Percentiles rank a stretch among this genome's conserved stretches.
Evolutionary conservation across 805 yeast genomes (phyloP).

Genomic region (Isabelozyma heimii): DNA sequence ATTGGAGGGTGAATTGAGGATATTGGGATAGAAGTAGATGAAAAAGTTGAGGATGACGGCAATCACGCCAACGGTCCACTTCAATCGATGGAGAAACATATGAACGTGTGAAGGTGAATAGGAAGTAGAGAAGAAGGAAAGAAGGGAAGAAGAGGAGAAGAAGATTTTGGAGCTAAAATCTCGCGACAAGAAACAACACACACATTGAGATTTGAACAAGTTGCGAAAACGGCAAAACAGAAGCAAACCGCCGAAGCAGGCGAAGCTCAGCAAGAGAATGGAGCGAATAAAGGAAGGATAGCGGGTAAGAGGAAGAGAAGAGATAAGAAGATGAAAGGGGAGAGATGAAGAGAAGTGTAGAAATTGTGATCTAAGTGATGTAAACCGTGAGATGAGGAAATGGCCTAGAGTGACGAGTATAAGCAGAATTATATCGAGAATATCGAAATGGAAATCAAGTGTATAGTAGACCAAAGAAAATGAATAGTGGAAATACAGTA

Average conservation of each 20-base stretch:
- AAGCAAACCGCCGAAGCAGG: background rate
- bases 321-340: background rate
- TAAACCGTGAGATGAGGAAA: background rate
- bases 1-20: conserved; percentile 37
- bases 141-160: background rate
- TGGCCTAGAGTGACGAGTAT: background rate
- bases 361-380: background rate
- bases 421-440: background rate
- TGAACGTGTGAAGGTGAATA: background rate
- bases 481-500: too few species aligned
- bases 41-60: conserved; percentile 57
- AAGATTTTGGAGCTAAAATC: background rate
- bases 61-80: conserved; percentile 27
- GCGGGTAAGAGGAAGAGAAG: background rate
- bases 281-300: background rate
- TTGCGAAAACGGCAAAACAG: background rate
- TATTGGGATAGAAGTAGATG: conserved; percentile 74
- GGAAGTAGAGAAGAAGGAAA: background rate
- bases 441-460: too few species aligned
- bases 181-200: background rate
- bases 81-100: conserved; percentile 3
- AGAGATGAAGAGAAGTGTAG: background rate
- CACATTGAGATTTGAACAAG: background rate
- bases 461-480: too few species aligned
- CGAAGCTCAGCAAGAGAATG: background rate